These are phyloP conservation scores for Lasiosphaeriaceae sp. DNA, from an alignment of 495 filamentous ascomycete genomes.

Conservation along the genomic window DNA sequence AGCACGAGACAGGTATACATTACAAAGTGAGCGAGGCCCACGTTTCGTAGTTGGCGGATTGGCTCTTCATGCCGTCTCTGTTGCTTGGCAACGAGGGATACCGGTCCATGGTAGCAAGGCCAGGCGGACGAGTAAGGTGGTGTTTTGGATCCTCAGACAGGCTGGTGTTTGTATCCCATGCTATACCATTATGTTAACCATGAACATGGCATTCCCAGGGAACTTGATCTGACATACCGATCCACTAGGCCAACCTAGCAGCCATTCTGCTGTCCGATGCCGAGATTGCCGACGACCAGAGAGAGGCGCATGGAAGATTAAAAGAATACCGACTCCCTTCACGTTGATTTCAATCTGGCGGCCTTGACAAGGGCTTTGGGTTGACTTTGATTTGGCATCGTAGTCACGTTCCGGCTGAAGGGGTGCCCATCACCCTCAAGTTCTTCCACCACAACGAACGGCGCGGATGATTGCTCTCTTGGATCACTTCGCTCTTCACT, in stretches of 20 bases:
- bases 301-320: constrained; percentile 1
- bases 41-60: too few species aligned
- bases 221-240: constrained; percentile 4
- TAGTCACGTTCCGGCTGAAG: not conserved
- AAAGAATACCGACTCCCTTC: not conserved
- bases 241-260: constrained; percentile 7
- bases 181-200: not conserved
- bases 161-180: not conserved
- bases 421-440: too few species aligned
- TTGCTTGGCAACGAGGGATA: not conserved
- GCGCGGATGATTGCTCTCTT: not conserved
- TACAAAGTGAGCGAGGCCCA: too few species aligned
- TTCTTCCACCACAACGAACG: too few species aligned
- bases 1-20: too few species aligned
- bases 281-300: constrained; percentile 4
- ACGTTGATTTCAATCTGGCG: not conserved
- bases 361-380: not conserved
- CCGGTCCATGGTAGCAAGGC: not conserved
- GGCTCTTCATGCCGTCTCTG: not conserved
- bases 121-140: constrained; percentile 6
- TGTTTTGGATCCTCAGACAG: constrained; percentile 2
- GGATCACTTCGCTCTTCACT: not conserved
- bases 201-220: not conserved
- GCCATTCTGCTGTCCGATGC: constrained; percentile 7
- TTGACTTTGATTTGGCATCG: not conserved